Percentiles rank a stretch among this genome's conserved stretches.
These are phyloP conservation scores for Serpula lacrymans DNA, from an alignment of 768 basidiomycete species.

Conservation along the genomic window DNA sequence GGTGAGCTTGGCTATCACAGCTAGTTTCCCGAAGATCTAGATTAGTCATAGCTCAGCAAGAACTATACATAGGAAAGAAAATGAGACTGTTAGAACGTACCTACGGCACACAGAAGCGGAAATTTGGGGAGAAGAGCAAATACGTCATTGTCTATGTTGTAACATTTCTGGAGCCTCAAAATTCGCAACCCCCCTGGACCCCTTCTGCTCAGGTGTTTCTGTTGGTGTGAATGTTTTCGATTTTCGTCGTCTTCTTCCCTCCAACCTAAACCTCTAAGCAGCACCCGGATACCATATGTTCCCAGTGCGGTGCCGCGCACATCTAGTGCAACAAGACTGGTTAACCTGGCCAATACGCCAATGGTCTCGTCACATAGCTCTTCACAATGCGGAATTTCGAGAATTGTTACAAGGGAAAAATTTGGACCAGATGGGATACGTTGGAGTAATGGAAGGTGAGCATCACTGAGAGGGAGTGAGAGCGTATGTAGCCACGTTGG, in stretches of 20 bases:
- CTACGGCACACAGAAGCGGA: slow-evolving; percentile 58
- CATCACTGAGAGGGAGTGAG: slow-evolving; percentile 53
- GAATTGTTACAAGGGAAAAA: slow-evolving; percentile 63
- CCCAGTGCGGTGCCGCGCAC: slow-evolving; percentile 52
- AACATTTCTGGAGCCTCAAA: slow-evolving; percentile 54
- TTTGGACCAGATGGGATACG: slow-evolving; percentile 46
- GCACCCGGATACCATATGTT: slow-evolving; percentile 46
- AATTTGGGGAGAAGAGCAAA: slow-evolving; percentile 43
- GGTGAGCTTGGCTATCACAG: slow-evolving; percentile 27
- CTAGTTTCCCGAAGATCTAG: slow-evolving; percentile 50
- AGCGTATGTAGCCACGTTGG: slow-evolving; percentile 33
- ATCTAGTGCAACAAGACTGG: slow-evolving; percentile 61
- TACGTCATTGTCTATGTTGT: slow-evolving; percentile 41
- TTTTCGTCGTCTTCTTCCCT: slow-evolving; percentile 27
- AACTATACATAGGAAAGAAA: slow-evolving; percentile 1
- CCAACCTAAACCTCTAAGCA: slow-evolving; percentile 47
- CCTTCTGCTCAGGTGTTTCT: too few relatives aligned
- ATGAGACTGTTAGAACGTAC: slow-evolving; percentile 37
- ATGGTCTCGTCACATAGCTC: slow-evolving; percentile 61
- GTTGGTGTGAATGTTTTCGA: slow-evolving; percentile 6
- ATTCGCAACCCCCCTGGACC: slow-evolving; percentile 62
- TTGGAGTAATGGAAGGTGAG: slow-evolving; percentile 55
- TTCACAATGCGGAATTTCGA: slow-evolving; percentile 53
- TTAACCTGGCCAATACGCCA: slow-evolving; percentile 45
- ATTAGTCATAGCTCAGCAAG: slow-evolving; percentile 2